A percentile compares a stretch with the other conserved stretches of the same genome.
phyloP scores from a whole-genome alignment of 1,139 yeast genomes.

The Blastobotrys serpentis region DNA sequence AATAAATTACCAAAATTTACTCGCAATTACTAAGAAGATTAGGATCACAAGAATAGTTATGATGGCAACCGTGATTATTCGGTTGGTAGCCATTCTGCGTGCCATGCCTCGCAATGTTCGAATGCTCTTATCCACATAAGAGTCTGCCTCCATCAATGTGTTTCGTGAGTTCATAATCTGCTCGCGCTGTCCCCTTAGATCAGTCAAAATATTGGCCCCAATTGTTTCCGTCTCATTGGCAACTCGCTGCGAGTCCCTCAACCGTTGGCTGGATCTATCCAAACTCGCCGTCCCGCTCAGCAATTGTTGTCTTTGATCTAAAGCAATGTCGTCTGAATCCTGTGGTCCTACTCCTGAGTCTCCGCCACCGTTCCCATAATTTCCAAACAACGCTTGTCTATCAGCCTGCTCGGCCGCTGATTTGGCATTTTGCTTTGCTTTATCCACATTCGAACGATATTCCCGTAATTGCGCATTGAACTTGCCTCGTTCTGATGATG shows the following conservation, averaged over 20 bases:
- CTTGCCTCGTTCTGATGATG: slow-evolving; percentile 64
- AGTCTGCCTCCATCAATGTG: slow-evolving; percentile 85
- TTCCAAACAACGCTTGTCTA: slow-evolving; percentile 66
- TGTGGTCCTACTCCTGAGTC: slow-evolving; percentile 9
- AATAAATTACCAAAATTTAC: slow-evolving; percentile 64
- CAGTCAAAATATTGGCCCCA: slow-evolving; percentile 88
- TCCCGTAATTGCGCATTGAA: slow-evolving; percentile 72
- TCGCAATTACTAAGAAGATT: slow-evolving; percentile 79
- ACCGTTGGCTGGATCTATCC: slow-evolving; percentile 78
- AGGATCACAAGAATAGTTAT: slow-evolving; percentile 82
- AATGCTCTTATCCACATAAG: slow-evolving; percentile 86
- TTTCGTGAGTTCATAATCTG: slow-evolving; percentile 82
- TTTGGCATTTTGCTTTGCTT: slow-evolving; percentile 50
- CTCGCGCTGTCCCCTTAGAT: slow-evolving; percentile 89
- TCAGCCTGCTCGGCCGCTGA: slow-evolving; percentile 52
- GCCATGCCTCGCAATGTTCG: slow-evolving; percentile 90
- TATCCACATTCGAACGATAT: slow-evolving; percentile 61
- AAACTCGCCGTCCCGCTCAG: slow-evolving; percentile 76
- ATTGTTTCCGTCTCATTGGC: slow-evolving; percentile 91
- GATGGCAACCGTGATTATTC: slow-evolving; percentile 90
- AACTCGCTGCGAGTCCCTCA: slow-evolving; percentile 82
- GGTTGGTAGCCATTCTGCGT: slow-evolving; percentile 90
- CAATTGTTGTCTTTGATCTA: slow-evolving; percentile 78
- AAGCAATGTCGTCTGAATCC: slow-evolving; percentile 45
- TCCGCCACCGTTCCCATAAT: slow-evolving; percentile 19